Evolutionary conservation across 2,329 filamentous ascomycete genomes (phyloP).

Genomic region (Fusarium virguliforme): DNA sequence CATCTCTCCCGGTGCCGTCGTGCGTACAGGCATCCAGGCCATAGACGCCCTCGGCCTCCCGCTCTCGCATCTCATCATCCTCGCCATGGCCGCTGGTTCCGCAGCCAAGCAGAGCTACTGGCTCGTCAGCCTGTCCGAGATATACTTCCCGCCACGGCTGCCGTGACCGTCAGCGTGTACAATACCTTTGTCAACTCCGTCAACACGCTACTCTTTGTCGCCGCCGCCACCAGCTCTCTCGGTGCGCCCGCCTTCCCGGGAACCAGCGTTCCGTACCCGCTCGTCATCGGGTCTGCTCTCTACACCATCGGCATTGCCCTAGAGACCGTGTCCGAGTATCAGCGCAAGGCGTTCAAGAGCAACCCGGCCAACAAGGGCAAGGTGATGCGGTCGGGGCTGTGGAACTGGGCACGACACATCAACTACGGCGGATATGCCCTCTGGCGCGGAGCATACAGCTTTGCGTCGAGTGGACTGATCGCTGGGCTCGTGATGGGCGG

Average conservation of each 20-base stretch:
- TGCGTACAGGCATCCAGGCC: constrained; percentile 48
- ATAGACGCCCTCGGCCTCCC: constrained; percentile 64
- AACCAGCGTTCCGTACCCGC: constrained; percentile 43
- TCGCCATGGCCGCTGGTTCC: constrained; percentile 68
- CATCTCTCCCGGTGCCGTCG: constrained; percentile 58
- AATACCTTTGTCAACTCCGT: constrained; percentile 71
- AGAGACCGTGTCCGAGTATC: constrained; percentile 71
- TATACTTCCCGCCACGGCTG: constrained; percentile 64
- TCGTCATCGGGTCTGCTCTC: constrained; percentile 65
- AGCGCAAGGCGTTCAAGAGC: constrained; percentile 64
- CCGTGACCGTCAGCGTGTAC: constrained; percentile 63
- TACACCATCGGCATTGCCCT: constrained; percentile 68
- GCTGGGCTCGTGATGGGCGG: constrained; percentile 52
- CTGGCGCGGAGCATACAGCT: constrained; percentile 54
- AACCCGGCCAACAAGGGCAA: constrained; percentile 57
- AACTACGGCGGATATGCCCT: constrained; percentile 60
- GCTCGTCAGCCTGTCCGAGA: constrained; percentile 63
- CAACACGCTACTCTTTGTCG: constrained; percentile 70
- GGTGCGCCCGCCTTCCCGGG: constrained; percentile 44
- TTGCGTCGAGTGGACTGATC: constrained; percentile 57
- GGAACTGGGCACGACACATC: constrained; percentile 59
- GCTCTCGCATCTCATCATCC: constrained; percentile 65
- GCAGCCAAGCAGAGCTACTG: constrained; percentile 72
- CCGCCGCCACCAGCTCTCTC: constrained; percentile 62
- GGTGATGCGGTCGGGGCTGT: constrained; percentile 58